Conservation (phyloP, 2,329 filamentous ascomycete genomes). For the Sclerotinia minor region DNA sequence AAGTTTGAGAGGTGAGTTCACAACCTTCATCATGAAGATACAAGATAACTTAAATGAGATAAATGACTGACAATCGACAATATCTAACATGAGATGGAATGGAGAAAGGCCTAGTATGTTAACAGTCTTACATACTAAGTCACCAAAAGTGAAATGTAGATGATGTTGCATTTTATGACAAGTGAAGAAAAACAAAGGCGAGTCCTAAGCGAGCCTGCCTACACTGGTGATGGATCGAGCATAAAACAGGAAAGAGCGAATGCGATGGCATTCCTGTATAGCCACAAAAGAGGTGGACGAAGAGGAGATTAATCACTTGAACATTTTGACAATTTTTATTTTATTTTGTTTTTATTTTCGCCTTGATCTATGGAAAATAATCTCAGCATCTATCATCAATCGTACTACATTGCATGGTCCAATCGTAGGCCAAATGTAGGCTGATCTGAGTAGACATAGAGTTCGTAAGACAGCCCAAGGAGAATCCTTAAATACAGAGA, state of each 20-base stretch:
- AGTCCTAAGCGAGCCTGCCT: slow-evolving; percentile 1
- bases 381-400: slow-evolving; percentile 33
- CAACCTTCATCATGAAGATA: slow-evolving; percentile 1
- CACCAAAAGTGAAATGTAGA: neutral
- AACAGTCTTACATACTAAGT: neutral
- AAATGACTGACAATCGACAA: neutral
- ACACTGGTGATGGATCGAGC: neutral
- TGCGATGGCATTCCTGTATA: neutral
- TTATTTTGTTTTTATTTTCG: slow-evolving; percentile 32
- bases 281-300: neutral
- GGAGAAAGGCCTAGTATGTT: neutral
- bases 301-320: neutral
- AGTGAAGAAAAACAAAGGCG: neutral
- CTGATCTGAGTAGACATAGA: slow-evolving; percentile 34
- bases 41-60: neutral
- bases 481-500: slow-evolving; percentile 41
- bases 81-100: neutral
- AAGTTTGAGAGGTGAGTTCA: neutral
- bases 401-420: slow-evolving; percentile 31
- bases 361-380: slow-evolving; percentile 37
- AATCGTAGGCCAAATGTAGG: slow-evolving; percentile 31
- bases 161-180: neutral
- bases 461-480: slow-evolving; percentile 35
- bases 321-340: slow-evolving; percentile 29
- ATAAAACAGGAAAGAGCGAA: neutral